Conservation (phyloP, 2,329 filamentous ascomycete genomes). For the Fusarium acutatum region DNA sequence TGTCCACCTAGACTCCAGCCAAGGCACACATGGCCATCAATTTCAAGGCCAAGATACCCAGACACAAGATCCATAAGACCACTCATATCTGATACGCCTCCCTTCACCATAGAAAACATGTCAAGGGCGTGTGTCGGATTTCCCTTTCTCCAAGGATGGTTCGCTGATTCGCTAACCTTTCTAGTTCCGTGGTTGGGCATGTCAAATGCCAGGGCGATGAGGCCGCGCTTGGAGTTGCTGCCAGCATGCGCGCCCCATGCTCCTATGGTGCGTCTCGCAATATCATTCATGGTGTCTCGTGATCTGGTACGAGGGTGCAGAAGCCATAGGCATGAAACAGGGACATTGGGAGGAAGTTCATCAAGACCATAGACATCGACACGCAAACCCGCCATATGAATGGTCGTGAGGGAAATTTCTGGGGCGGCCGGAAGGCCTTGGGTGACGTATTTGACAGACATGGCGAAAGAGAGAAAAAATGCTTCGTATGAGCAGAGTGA, state of each 20-base stretch:
- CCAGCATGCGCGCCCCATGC: conserved; percentile 66
- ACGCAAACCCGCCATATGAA: conserved; percentile 80
- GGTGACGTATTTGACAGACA: conserved; percentile 45
- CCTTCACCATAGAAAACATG: conserved; percentile 83
- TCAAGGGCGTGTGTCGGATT: conserved; percentile 87
- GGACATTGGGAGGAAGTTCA: conserved; percentile 68
- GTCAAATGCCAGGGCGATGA: conserved; percentile 88
- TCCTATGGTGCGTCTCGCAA: conserved; percentile 74
- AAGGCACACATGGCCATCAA: conserved; percentile 75
- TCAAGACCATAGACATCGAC: conserved; percentile 83
- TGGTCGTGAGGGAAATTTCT: conserved; percentile 68
- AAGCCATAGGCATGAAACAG: conserved; percentile 87
- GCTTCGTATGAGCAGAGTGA: background rate
- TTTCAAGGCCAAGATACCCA: conserved; percentile 67
- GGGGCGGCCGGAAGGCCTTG: conserved; percentile 52
- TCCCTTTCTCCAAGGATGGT: conserved; percentile 80
- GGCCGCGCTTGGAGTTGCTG: conserved; percentile 54
- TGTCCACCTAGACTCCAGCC: conserved; percentile 91
- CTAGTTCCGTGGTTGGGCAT: conserved; percentile 91
- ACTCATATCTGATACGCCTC: conserved; percentile 77
- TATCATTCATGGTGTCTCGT: conserved; percentile 77
- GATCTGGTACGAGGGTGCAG: conserved; percentile 80
- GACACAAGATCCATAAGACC: conserved; percentile 80
- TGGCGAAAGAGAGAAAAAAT: background rate
- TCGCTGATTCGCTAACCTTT: conserved; percentile 71